phyloP scores from a whole-genome alignment of 345 rosid genomes.

The Rubroshorea leprosula region DNA sequence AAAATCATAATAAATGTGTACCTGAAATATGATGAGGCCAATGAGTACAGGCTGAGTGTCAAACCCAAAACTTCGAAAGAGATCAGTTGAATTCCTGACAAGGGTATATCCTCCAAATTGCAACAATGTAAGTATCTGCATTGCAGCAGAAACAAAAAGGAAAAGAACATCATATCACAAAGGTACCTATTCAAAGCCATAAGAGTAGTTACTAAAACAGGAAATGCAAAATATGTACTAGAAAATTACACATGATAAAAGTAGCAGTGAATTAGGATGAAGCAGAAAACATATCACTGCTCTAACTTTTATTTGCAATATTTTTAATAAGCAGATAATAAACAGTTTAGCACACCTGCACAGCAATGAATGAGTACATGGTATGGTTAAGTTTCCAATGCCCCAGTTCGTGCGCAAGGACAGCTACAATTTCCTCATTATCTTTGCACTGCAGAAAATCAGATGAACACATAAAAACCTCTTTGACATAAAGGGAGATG shows the following conservation, averaged over 20 bases:
- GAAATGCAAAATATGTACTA: not conserved
- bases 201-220: not conserved
- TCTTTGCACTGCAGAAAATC: conserved; percentile 67
- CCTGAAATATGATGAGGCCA: conserved; percentile 97
- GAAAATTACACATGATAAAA: too few species aligned
- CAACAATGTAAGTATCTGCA: conserved; percentile 80
- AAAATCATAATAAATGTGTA: conserved; percentile 18
- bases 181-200: not conserved
- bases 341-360: conserved; percentile 51
- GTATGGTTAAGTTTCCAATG: conserved; percentile 99
- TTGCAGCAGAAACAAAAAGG: conserved; percentile 5
- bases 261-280: not conserved
- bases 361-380: conserved; percentile 79
- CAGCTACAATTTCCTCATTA: conserved; percentile 93
- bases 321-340: too few species aligned
- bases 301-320: not conserved
- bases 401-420: conserved; percentile 96
- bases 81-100: conserved; percentile 92
- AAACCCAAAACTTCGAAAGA: conserved; percentile 94
- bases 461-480: conserved; percentile 6
- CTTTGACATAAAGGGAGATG: conserved; percentile 6
- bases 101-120: conserved; percentile 98
- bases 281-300: not conserved
- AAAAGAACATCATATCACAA: not conserved
- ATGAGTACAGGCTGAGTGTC: conserved; percentile 87